Base-by-base conservation (phyloP, 768 basidiomycete species). In the Fomitopsis pulvina region DNA sequence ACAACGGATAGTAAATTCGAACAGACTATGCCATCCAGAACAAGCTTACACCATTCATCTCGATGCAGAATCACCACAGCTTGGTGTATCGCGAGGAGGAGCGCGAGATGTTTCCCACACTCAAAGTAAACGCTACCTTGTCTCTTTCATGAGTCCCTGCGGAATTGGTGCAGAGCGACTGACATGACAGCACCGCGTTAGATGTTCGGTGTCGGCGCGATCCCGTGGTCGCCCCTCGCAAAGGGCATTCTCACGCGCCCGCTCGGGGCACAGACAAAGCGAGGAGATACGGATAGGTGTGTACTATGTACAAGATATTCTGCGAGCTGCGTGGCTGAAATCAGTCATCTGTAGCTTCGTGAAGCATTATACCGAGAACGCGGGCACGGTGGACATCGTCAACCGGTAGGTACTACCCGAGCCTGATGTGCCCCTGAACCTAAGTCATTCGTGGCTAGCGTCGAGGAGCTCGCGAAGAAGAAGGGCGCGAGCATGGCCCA, bases 31-130 rank as follows among this genome's bases (percentile, higher is more conserved):
- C 72, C 2, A 65, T 72, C 50, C 52, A 59, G 16, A 64, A 74
- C 56, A 62, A 60, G 18, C 56, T 68, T 10, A 78, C 76, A 2
- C 76, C 74, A 2, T 82, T 83, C 66, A 76, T 81, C 64, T 76
- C 76, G 12, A 81, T 83, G 80, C 79, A 83, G 62, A 79, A 81
- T 62, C 74, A 78, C 57, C 75, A 82, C 59, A 74, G 60, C 47
- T 67, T 79, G 3, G 39, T 79, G 40, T 82, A 83, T 57, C 73
- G 81, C 41, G 81, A 83, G 59, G 81, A 83, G 57, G 81, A 79
- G 56, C 69, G 72, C 11, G 77, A 78, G 57, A 77, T 78, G 75
- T 73, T 79, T 54, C 80, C 81, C 0, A 68, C 68, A 4, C 63
- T 74, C 42, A 64, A 68, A 56, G 66, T 68, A 8, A 14, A 30